Percentiles rank a stretch among this genome's conserved stretches.
These are phyloP conservation scores for Scheffersomyces illinoinensis DNA, from an alignment of 1,139 yeast genomes.

Conservation along the genomic window DNA sequence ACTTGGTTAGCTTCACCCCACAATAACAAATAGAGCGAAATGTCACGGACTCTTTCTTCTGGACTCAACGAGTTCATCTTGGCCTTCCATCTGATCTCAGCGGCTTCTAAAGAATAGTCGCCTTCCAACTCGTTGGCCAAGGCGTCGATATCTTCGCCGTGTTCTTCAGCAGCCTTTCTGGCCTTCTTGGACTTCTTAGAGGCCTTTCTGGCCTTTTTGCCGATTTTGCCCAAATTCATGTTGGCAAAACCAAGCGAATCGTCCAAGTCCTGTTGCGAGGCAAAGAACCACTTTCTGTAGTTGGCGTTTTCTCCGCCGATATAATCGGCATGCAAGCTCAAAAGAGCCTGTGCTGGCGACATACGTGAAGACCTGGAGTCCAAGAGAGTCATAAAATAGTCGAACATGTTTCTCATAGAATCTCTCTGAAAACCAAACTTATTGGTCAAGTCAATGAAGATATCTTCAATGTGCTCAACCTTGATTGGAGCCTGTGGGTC, in stretches of 20 bases:
- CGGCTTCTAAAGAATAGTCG: conserved; percentile 64
- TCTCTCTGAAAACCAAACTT: conserved; percentile 98
- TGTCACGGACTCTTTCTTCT: conserved; percentile 83
- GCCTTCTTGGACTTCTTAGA: conserved; percentile 64
- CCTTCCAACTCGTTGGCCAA: conserved; percentile 83
- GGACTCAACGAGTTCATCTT: conserved; percentile 49
- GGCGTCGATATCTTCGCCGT: conserved; percentile 49
- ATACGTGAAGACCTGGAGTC: conserved; percentile 96
- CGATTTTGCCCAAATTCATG: conserved; percentile 76
- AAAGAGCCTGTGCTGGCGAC: conserved; percentile 93
- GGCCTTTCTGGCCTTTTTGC: conserved; percentile 53
- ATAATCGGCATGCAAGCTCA: conserved; percentile 93
- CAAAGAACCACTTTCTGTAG: conserved; percentile 30
- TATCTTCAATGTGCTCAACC: conserved; percentile 87
- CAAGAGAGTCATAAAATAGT: conserved; percentile 87
- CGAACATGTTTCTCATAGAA: conserved; percentile 96
- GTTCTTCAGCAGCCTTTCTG: conserved; percentile 54
- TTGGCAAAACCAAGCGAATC: conserved; percentile 42
- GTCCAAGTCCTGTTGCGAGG: conserved; percentile 32
- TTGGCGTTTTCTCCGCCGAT: conserved; percentile 41
- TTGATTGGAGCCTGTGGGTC: conserved; percentile 78
- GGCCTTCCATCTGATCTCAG: conserved; percentile 53
- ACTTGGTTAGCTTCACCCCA: conserved; percentile 99
- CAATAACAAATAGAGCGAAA: conserved; percentile 82
- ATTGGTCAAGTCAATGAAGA: conserved; percentile 84